Percentiles rank a stretch among this genome's conserved stretches.
phyloP scores from a whole-genome alignment of 2,329 filamentous ascomycete species.

The Helotiales sp. region DNA sequence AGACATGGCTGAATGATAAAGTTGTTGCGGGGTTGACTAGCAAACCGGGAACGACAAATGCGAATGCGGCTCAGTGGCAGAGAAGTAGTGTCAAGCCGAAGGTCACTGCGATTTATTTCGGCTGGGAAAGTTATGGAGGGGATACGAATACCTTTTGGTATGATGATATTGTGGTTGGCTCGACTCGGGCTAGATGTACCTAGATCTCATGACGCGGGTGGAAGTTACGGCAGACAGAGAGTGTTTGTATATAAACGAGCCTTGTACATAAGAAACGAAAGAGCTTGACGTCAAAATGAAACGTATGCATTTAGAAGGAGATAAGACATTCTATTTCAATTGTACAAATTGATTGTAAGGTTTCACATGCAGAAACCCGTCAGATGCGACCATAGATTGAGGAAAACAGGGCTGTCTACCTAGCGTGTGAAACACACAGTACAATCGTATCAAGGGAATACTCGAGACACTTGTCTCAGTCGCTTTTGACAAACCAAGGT shows the following conservation, averaged over 20 bases:
- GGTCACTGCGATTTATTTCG: constrained; percentile 62
- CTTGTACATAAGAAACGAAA: background rate
- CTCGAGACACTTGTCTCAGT: no score
- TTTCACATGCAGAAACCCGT: background rate
- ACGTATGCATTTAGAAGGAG: no score
- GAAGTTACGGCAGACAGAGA: background rate
- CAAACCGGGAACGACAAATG: constrained; percentile 48
- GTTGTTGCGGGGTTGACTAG: constrained; percentile 57
- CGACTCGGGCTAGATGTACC: constrained; percentile 54
- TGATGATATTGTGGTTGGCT: constrained; percentile 59
- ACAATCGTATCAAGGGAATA: no score
- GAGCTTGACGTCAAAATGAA: no score
- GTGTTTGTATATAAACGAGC: background rate
- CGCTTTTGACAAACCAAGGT: no score
- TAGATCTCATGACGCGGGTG: background rate
- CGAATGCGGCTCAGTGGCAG: constrained; percentile 59
- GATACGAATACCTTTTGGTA: constrained; percentile 67
- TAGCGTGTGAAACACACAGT: no score
- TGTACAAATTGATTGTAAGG: no score
- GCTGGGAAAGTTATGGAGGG: constrained; percentile 67
- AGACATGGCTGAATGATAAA: constrained; percentile 63
- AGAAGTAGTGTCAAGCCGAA: constrained; percentile 55
- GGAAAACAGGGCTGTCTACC: no score
- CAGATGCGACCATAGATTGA: background rate
- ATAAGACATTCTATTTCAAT: no score